Base-by-base conservation (phyloP, 805 yeast species). In the Ogataea naganishii region DNA sequence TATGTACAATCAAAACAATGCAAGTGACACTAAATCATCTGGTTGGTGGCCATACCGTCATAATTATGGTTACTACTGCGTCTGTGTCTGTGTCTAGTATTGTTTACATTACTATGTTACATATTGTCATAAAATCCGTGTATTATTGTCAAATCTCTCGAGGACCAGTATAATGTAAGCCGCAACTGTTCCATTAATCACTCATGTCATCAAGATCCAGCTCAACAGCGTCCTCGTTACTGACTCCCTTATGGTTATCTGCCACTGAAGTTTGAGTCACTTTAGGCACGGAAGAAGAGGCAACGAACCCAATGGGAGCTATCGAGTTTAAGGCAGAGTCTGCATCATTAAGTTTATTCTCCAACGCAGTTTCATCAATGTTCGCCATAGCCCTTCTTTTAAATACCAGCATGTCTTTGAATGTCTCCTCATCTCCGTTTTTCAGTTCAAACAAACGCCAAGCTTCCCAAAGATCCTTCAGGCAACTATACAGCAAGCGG, bases 361-460 rank as follows among this genome's bases (percentile, higher is more conserved):
- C 44, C 12, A 36, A 35, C 10, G 51, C 48, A 6, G 47, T 40
- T n/a, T 35, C 36, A 20, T 35, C 20, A 5, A 33, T 36, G 14
- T 37, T 39, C 24, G 43, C 51, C 27, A 41, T 38, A 17, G 62
- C 51, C 11, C 55, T 46, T 38, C 84, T 63, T 46, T 75, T 80
- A 37, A 61, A 58, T 26, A 77, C 56, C 15, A 84, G 49, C 88
- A 86, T 78, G 14, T 75, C 79, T 42, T 80, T 84, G 50, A 70
- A 85, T 0, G 80, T 70, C 3, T 63, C 65, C 44, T 81, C 92
- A 35, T 68, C 58, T 4, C 97, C 97, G 49, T 71, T 41, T 10
- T 68, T 62, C 20, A 81, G 49, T 47, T 88, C 97, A 49, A 86
- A 84, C 8, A 59, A 47, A 31, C 76, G 76, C 94, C 95, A 88